Base-by-base conservation (phyloP, 2,329 filamentous ascomycete species). In the Penicillium sumatraense region DNA sequence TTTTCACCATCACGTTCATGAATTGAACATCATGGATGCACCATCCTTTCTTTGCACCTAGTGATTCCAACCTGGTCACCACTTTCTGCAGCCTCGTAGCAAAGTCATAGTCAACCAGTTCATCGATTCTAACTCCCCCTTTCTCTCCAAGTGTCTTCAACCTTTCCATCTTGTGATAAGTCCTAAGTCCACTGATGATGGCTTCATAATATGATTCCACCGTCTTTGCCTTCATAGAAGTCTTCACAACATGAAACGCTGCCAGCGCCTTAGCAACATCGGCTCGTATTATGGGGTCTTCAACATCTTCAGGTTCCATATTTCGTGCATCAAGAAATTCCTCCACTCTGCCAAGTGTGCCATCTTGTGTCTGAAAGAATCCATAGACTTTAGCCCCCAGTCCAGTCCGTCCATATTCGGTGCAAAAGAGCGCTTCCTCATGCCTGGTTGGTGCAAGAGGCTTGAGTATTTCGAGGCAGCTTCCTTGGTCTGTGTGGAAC, bases 21-120 rank as follows among this genome's bases (percentile, higher is more conserved):
- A 63, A 59, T 45, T 64, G 61, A 16, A 65, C 54, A 29, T 65
- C 62, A 29, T 65, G 61, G 24, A 65, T 65, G 26, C 62, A 65
- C 62, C 62, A 62, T 44, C 53, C 61, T 35, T 26, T 51, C 33
- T 62, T 64, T 10, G 40, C 59, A 33, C 47, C 50, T 2, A 63
- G 52, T 5, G 55, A 57, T 33, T 62, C 40, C 36, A 65, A 35
- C 46, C 27, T 54, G 9, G 58, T 42, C 13, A 47, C 46, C 4
- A 62, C 48, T 29, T 54, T 41, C 45, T 46, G 51, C 13, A 65
- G 18, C 24, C 41, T 55, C 2, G 21, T 29, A 24, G 26, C 59
- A 47, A 62, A 63, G 49, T 65, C 59, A 36, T 58, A 62, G 24
- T 65, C 57, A 42, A 65, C 41, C 9, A 65, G 44, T n/a, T 55